These are phyloP conservation scores for Coniochaeta sp. DNA, from an alignment of 2,329 filamentous ascomycete genomes.

Conservation along the genomic window DNA sequence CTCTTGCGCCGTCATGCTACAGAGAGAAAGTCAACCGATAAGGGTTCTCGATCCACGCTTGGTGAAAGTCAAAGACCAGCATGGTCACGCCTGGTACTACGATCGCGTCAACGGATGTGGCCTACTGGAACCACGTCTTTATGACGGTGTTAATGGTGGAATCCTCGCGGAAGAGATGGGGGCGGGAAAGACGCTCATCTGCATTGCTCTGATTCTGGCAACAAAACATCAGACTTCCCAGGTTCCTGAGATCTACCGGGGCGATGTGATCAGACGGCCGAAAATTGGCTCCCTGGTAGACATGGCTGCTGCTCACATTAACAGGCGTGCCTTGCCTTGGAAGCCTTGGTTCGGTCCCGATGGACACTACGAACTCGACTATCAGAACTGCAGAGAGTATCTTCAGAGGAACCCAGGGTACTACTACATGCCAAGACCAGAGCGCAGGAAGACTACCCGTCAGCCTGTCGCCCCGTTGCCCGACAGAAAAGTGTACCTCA, in stretches of 20 bases:
- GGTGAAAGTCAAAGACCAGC: constrained; percentile 50
- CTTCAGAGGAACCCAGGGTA: constrained; percentile 51
- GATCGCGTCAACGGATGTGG: constrained; percentile 58
- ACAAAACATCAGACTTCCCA: constrained; percentile 63
- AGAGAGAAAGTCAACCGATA: constrained; percentile 63
- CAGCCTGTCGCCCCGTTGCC: constrained; percentile 22
- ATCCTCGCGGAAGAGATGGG: constrained; percentile 79
- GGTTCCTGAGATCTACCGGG: constrained; percentile 55
- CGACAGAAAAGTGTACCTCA: constrained; percentile 52
- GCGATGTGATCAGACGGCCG: constrained; percentile 27
- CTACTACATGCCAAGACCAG: constrained; percentile 48
- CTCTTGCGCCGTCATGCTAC: constrained; percentile 77
- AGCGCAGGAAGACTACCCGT: constrained; percentile 29
- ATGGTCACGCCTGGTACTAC: constrained; percentile 60
- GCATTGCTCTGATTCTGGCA: constrained; percentile 67
- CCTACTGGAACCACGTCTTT: constrained; percentile 59
- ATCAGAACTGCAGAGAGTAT: constrained; percentile 44
- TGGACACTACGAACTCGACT: constrained; percentile 39
- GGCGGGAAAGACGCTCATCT: constrained; percentile 82
- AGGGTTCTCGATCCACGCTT: constrained; percentile 68
- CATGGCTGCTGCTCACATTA: constrained; percentile 68
- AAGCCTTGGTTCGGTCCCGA: constrained; percentile 52
- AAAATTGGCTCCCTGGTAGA: constrained; percentile 59
- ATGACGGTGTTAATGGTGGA: constrained; percentile 69
- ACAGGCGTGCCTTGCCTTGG: constrained; percentile 64